Base-by-base conservation (phyloP, 441 rosid genomes). In the Melastoma candidum region DNA sequence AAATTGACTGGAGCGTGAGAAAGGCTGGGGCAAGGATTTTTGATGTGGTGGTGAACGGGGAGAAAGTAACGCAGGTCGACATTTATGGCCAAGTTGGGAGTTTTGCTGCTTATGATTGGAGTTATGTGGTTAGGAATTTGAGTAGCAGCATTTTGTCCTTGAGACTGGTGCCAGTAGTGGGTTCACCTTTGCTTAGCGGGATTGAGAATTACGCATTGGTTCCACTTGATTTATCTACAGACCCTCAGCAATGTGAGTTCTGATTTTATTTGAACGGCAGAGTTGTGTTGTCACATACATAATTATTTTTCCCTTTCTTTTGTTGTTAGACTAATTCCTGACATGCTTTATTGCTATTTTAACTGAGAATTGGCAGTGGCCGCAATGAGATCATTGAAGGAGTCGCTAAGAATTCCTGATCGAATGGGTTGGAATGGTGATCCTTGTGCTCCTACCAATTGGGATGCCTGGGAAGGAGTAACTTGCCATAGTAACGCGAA, bases 401-500 rank as follows among this genome's bases (percentile, higher is more conserved):
- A 89, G 50, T 89, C 97, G 0, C 81, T 93, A 11, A 79, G 77
- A 13, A 73, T 93, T 69, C 99, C 96, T 9, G 93, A 69, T 58
- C 78, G 96, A 63, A 89, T 93, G 99, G 99, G 99, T 48, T 93
- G 99, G 99, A 89, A 83, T 67, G 99, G 99, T 56, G 97, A 93
- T 77, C 97, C 99, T 12, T 93, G 99, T 71, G 95, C 99, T 64
- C 97, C 99, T 52, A 84, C 96, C 14, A 79, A 58, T 49, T 93
- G 99, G 99, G 90, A 89, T 71, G 95, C 97, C 70, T 93, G 99
- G 99, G 99, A 93, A 67, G 99, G 99, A 57, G 94, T 89, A 59
- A 74, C 83, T 12, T 93, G 99, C 64, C 85, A 69, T 32, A 69
- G 83, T 50, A 76, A 76, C 77, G 68, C 79, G 64, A 61, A 75